phyloP scores from a whole-genome alignment of 169 alveolate species.

The Eimeria maxima region DNA sequence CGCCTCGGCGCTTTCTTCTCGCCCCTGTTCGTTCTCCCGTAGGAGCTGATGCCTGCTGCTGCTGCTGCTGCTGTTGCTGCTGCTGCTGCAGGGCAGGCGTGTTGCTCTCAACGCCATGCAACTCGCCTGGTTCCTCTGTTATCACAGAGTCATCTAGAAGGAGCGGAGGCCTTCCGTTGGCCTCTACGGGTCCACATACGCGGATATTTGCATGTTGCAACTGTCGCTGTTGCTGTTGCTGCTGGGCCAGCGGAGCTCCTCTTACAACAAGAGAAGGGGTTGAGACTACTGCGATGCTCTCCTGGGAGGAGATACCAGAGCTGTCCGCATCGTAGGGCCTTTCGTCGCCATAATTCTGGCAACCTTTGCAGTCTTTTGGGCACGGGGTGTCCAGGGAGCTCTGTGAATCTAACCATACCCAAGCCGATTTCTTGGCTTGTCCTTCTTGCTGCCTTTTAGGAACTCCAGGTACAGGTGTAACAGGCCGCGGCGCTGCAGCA shows the following conservation, averaged over 20 bases:
- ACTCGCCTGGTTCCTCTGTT: neutral
- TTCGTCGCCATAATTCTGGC: constrained; percentile 7
- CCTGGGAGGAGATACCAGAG: constrained; percentile 43
- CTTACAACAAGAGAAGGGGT: constrained; percentile 6
- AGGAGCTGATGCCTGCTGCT: neutral
- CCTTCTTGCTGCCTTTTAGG: neutral
- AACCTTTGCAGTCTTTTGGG: constrained; percentile 48
- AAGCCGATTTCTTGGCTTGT: neutral
- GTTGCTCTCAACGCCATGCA: neutral
- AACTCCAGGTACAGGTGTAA: neutral
- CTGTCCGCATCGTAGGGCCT: constrained; percentile 57
- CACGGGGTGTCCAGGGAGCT: constrained; percentile 68
- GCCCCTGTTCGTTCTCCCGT: neutral
- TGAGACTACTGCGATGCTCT: neutral
- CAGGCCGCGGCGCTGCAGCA: constrained; percentile 14
- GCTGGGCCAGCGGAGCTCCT: constrained; percentile 57
- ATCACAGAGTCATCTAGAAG: constrained; percentile 22
- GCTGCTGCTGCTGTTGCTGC: constrained; percentile 20
- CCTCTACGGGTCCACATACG: constrained; percentile 51
- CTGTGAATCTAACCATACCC: constrained; percentile 13
- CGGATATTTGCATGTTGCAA: constrained; percentile 7
- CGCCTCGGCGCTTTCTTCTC: constrained; percentile 24
- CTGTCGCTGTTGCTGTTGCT: constrained; percentile 35
- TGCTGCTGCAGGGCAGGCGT: neutral
- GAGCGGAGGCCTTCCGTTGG: constrained; percentile 71